These are phyloP conservation scores for Dendrobium officinale DNA, from an alignment of 106 monocot genomes.

Conservation along the genomic window DNA sequence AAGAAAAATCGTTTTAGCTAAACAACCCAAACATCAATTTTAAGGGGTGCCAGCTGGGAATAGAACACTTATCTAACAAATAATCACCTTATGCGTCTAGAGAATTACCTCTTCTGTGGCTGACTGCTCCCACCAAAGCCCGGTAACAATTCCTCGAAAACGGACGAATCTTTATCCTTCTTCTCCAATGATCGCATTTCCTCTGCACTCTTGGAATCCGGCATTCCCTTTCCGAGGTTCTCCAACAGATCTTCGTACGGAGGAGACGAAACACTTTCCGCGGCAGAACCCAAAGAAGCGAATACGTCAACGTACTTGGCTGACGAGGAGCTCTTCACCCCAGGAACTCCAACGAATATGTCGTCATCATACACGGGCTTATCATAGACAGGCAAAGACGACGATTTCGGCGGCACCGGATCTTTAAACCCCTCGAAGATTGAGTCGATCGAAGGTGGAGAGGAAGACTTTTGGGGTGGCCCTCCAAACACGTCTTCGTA, in stretches of 20 bases:
- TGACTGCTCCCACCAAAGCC: slow-evolving; percentile 43
- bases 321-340: slow-evolving; percentile 27
- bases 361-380: slow-evolving; percentile 61
- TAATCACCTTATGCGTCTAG: neutral
- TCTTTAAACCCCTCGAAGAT: slow-evolving; percentile 29
- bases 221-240: slow-evolving; percentile 18
- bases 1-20: slow-evolving; percentile 1
- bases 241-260: slow-evolving; percentile 34
- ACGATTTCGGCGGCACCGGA: slow-evolving; percentile 1
- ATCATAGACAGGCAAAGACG: slow-evolving; percentile 42
- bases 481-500: slow-evolving; percentile 30
- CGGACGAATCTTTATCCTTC: slow-evolving; percentile 6
- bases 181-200: slow-evolving; percentile 4
- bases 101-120: slow-evolving; percentile 18
- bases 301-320: slow-evolving; percentile 42
- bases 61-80: neutral
- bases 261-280: slow-evolving; percentile 8
- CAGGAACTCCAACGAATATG: slow-evolving; percentile 55
- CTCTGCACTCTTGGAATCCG: slow-evolving; percentile 5
- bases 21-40: neutral
- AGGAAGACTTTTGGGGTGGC: neutral
- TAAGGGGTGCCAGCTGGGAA: neutral
- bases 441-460: slow-evolving; percentile 20
- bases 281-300: slow-evolving; percentile 7
- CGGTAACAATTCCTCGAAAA: slow-evolving; percentile 55